Percentiles rank a stretch among this genome's conserved stretches.
Conservation (phyloP, 805 yeast genomes). For the Wickerhamia fluorescens region DNA sequence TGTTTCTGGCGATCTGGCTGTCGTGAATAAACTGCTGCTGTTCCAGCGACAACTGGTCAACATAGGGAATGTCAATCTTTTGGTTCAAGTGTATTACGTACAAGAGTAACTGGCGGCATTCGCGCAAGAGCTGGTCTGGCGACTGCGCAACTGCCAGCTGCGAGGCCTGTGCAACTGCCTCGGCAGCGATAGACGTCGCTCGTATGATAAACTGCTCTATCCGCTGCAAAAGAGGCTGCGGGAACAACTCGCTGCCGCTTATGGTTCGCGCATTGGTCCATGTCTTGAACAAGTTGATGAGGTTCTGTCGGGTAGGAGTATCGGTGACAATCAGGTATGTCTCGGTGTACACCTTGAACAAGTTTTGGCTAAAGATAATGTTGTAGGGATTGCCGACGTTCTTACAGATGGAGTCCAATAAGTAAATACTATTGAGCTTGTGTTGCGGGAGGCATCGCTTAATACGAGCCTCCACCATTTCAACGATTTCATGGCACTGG, state of each 20-base stretch:
- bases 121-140: constrained; percentile 30
- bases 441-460: constrained; percentile 32
- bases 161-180: constrained; percentile 3
- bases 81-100: constrained; percentile 18
- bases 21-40: constrained; percentile 4
- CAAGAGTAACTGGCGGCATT: constrained; percentile 29
- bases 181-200: constrained; percentile 24
- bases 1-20: constrained; percentile 18
- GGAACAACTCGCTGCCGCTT: constrained; percentile 30
- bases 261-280: constrained; percentile 31
- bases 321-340: constrained; percentile 34
- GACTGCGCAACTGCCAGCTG: constrained; percentile 2
- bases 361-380: constrained; percentile 26
- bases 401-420: constrained; percentile 37
- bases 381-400: constrained; percentile 39
- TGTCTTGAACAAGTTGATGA: constrained; percentile 35
- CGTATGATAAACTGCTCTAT: constrained; percentile 34
- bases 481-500: constrained; percentile 25
- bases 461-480: constrained; percentile 29
- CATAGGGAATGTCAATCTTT: background rate
- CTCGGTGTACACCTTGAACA: constrained; percentile 31
- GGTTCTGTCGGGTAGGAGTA: constrained; percentile 29
- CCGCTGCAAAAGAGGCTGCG: constrained; percentile 17
- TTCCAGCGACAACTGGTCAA: constrained; percentile 1
- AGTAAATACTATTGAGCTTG: constrained; percentile 26